Evolutionary conservation across 2,329 filamentous ascomycete genomes (phyloP), one percentile per base, ranked within the genome.

Genomic region (Madurella fahalii): DNA sequence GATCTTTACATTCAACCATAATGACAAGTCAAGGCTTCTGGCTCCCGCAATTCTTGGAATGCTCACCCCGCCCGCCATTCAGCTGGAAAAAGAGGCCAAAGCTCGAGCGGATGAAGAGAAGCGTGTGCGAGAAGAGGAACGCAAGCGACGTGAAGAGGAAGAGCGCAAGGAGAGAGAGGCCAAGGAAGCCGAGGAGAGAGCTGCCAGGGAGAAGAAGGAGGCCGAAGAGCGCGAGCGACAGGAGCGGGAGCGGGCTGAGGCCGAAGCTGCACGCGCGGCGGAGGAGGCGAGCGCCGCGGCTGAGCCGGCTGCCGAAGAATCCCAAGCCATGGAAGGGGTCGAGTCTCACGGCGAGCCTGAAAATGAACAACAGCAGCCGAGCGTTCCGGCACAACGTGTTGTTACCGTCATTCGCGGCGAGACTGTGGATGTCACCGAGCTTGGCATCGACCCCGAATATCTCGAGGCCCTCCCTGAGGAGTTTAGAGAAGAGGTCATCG

Each of bases 401-500:
- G 86, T 86, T 64, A 95, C 90, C 15, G 92, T 82, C 2, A 91
- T 99, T 51, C 80, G 92, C 57, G 93, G 92, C 25, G 87, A 89
- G 59, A 85, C 94, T 64, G 83, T 95, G 50, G 94, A 99, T 69
- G 94, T 99, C 47, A 99, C 94, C 0, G 89, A 90, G 57, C 80
- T 99, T 58, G 92, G 93, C 47, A 97, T 99, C 63, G 94, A 99
- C 67, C 83, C 88, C 15, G 92, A 95, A 53, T 99, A 96, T 71
- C 82, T 99, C 7, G 90, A 94, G 56, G 95, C 93, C n/a, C 76
- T 99, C n/a, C 94, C 94, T 0, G 94, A 99, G 64, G 95, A 99
- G 58, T 85, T 97, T 67, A 83, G 94, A 44, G 93, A 97, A 70
- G 94, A 99, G 68, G 94, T 99, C 47, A 89, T 99, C 61, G 90